Base-by-base conservation (phyloP, 2,329 filamentous ascomycete species). In the Phoma sp. region DNA sequence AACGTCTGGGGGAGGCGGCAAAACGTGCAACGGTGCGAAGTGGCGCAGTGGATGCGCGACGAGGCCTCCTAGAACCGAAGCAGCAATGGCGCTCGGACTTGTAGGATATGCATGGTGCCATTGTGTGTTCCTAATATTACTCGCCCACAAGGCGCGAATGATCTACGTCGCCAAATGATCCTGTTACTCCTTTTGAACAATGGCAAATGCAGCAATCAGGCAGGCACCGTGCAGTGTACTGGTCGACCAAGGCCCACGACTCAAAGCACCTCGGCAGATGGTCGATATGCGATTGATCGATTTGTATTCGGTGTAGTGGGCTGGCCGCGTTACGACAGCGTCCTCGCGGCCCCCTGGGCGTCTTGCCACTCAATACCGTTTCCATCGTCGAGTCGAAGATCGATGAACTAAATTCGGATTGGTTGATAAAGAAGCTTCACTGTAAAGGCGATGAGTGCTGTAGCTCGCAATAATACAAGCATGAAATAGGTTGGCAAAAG, bases 1-100 rank as follows among this genome's bases (percentile, higher is more conserved):
- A 38, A 47, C 39, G 33, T 57, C 47, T 51, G 48, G 54, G 47
- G 54, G 51, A 44, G 33, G 38, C 54, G 48, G 48, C 43, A 15
- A 38, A 47, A 37, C 54, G 48, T 48, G 25, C 35, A 47, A 51
- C 37, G 37, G 46, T 38, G 29, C 25, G 39, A 41, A 38, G 46
- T 50, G 52, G 46, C 52, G 46, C 46, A 50, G 41, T 17, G 40
- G 45, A 21, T 45, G 25, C 40, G 21, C 40, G 21, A 24, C n/a
- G 36, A 17, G n/a, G 35, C 35, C 22, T 39, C 10, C 36, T 51
- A 43, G 37, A 13, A 41, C 37, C 10, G n/a, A 41, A 50, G 6
- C 25, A 46, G 52, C 5, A 32, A 33, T 2, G 24, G 32, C 22
- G 41, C 40, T 17, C 25, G 43, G 52, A 22, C 38, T n/a, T 40